Conservation (phyloP, 305 asterid genomes). For the Fraxinus paxiana region DNA sequence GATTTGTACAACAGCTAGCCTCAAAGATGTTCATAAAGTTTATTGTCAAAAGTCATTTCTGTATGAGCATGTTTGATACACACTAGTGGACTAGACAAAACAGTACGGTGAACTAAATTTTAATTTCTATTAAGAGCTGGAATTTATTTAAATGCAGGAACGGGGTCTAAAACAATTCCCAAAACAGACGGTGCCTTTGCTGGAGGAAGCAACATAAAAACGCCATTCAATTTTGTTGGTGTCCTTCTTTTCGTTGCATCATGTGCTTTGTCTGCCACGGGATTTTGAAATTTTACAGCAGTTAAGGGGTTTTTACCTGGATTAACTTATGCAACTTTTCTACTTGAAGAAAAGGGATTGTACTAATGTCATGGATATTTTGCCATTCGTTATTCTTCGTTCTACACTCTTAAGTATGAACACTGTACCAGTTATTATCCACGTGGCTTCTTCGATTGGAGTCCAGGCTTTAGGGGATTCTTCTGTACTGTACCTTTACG, state of each 20-base stretch:
- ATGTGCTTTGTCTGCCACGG: slow-evolving; percentile 20
- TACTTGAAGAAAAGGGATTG: not conserved
- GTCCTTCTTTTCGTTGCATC: slow-evolving; percentile 27
- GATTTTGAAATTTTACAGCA: slow-evolving; percentile 13
- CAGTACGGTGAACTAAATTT: not conserved
- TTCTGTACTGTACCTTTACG: not conserved
- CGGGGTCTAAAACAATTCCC: slow-evolving; percentile 46
- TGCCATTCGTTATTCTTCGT: not conserved
- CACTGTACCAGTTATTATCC: slow-evolving; percentile 1
- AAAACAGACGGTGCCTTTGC: slow-evolving; percentile 25
- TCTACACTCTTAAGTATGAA: not conserved
- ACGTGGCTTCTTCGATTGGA: not conserved
- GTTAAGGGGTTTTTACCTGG: not conserved
- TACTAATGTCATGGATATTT: not conserved
- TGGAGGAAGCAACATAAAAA: slow-evolving; percentile 35
- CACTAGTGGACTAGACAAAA: not conserved
- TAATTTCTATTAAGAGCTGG: no score
- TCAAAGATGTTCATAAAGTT: not conserved
- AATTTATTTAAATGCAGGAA: slow-evolving; percentile 22
- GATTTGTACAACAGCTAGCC: not conserved
- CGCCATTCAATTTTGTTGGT: slow-evolving; percentile 22
- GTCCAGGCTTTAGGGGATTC: not conserved
- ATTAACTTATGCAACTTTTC: not conserved
- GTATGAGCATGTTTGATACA: not conserved
- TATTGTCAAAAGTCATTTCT: not conserved